phyloP scores from a whole-genome alignment of 2,329 filamentous ascomycete species.

The Eutypella sp. region DNA sequence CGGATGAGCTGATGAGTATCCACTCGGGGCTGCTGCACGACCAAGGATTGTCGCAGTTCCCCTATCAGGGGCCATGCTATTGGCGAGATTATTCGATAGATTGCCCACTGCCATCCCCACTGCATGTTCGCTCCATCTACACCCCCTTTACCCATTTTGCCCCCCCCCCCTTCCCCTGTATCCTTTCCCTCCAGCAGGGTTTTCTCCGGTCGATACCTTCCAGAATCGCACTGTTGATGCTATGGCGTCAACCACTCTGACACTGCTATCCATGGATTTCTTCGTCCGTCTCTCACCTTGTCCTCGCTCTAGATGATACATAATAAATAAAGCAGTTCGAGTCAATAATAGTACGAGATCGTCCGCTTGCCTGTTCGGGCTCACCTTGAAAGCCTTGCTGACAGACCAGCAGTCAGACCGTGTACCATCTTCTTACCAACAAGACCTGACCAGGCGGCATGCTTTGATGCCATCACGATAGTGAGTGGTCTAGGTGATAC shows the following conservation, averaged over 20 bases:
- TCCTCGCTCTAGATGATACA: background rate
- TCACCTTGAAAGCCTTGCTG: too few relatives aligned
- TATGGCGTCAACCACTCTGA: background rate
- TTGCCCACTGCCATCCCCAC: constrained; percentile 1
- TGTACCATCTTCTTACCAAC: too few relatives aligned
- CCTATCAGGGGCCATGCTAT: constrained; percentile 16
- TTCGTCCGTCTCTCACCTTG: background rate
- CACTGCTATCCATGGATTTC: too few relatives aligned
- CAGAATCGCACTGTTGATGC: background rate
- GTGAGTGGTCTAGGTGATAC: too few relatives aligned
- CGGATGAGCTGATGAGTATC: too few relatives aligned
- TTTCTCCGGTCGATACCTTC: background rate
- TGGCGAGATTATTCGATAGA: constrained; percentile 22
- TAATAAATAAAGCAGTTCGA: background rate
- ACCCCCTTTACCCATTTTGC: background rate
- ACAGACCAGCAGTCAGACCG: too few relatives aligned
- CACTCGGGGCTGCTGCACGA: background rate
- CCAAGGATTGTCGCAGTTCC: constrained; percentile 17
- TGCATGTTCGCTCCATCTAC: background rate
- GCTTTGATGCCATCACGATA: too few relatives aligned
- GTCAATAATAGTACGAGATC: too few relatives aligned
- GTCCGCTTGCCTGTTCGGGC: too few relatives aligned
- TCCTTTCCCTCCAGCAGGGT: background rate
- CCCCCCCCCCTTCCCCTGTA: background rate
- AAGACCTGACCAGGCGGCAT: too few relatives aligned